Evolutionary conservation across 2,329 filamentous ascomycete genomes (phyloP).

Genomic region (Xylaria sp.): DNA sequence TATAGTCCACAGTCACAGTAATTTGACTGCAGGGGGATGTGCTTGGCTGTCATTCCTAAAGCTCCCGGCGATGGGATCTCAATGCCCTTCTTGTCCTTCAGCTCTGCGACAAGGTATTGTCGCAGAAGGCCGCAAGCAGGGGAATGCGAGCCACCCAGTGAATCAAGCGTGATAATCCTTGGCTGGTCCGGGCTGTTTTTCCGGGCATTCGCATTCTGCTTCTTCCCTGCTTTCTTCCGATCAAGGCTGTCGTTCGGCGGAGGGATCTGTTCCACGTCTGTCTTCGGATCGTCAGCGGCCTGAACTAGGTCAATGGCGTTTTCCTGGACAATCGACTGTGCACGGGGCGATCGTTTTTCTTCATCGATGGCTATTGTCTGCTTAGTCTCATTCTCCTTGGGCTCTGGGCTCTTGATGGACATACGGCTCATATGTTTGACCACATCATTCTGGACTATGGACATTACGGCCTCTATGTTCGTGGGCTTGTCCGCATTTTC

Average conservation of each 20-base stretch:
- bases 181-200: conserved; percentile 59
- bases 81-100: conserved; percentile 59
- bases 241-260: conserved; percentile 20
- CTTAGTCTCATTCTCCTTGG: conserved; percentile 23
- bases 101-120: conserved; percentile 77
- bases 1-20: conserved; percentile 89
- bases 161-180: conserved; percentile 85
- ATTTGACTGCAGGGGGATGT: conserved; percentile 80
- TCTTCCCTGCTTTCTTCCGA: conserved; percentile 38
- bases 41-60: conserved; percentile 68
- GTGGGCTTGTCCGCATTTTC: not conserved
- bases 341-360: conserved; percentile 8
- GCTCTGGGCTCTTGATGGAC: conserved; percentile 30
- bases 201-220: conserved; percentile 36
- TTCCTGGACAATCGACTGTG: conserved; percentile 1
- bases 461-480: not conserved
- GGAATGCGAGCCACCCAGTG: conserved; percentile 68
- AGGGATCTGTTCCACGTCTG: conserved; percentile 17
- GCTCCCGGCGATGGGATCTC: conserved; percentile 26
- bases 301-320: conserved; percentile 16
- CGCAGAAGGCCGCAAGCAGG: conserved; percentile 69
- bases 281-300: conserved; percentile 14
- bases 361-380: conserved; percentile 15
- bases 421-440: conserved; percentile 30
- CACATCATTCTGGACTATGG: conserved; percentile 21